Evolutionary conservation across 345 rosid genomes (phyloP), one percentile per base, ranked within the genome.

Genomic region (Heritiera littoralis): DNA sequence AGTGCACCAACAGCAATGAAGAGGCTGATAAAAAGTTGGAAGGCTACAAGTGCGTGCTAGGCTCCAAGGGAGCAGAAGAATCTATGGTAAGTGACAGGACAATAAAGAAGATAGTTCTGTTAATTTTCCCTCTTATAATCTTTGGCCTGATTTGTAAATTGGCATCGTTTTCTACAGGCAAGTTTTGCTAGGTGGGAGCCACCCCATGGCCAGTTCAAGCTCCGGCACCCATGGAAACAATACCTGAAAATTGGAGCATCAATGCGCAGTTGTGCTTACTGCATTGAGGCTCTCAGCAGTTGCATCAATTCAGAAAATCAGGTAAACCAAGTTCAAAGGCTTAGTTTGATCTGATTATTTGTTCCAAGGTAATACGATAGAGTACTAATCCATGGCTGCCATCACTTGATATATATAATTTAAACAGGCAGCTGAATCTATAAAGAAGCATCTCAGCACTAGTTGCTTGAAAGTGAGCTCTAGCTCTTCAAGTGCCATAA

Each of bases 121-220:
- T 18, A 12, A 28, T 18, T 13, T 38, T 17, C 10, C 11, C 20
- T 52, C 30, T 4, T 67, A 10, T 67, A 67, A 14, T 28, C 6
- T 70, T 48, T 23, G 41, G 48, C 14, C 74, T 10, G 30, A 35
- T 55, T 20, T n/a, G 14, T 45, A 58, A 35, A 14, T 40, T 72
- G 56, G n/a, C n/a, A 72, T 12, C 49, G 46, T 65, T 45, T 30
- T 35, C 69, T 72, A 23, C 54, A 87, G 90, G 85, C 87, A 35
- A 86, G 75, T 75, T 84, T 87, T 35, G 87, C 92, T 0, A 83
- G 86, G 82, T 87, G 89, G 89, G 90, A 89, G 75, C 92, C 92
- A 60, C 82, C 84, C 11, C 92, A 89, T 75, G 92, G 92, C n/a
- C 70, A 8, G 18, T 89, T 89, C 82, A 81, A 35, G 80, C 87